These are phyloP conservation scores for Perkinsus marinus DNA, from an alignment of 169 alveolate species.

Conservation along the genomic window DNA sequence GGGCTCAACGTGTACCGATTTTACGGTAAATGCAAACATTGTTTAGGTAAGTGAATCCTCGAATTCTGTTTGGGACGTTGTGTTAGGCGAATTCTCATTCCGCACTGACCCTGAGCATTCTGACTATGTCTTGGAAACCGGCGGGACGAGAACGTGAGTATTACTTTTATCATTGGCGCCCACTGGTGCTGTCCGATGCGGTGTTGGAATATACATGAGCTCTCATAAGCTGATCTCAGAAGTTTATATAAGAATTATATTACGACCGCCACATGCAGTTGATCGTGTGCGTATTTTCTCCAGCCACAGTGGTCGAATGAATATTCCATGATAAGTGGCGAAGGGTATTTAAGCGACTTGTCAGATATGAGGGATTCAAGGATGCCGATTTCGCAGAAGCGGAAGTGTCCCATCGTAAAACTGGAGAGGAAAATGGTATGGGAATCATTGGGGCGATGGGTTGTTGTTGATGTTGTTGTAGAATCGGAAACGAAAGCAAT, in stretches of 20 bases:
- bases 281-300: no score
- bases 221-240: no score
- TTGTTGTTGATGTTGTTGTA: background rate
- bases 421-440: background rate
- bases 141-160: conserved; percentile 68
- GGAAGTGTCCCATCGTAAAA: background rate
- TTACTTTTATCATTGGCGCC: no score
- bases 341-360: background rate
- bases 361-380: background rate
- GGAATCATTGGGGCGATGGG: background rate
- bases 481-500: background rate
- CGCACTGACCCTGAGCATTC: conserved; percentile 70
- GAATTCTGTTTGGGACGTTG: background rate
- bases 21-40: conserved; percentile 90
- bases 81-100: conserved; percentile 2
- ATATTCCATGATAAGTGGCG: no score
- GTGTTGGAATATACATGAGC: no score
- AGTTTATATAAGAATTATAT: no score
- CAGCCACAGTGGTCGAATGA: no score
- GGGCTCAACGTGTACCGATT: conserved; percentile 91
- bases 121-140: conserved; percentile 71
- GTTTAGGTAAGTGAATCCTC: conserved; percentile 64
- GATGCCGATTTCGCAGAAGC: background rate
- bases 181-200: no score
- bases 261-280: no score